Percentiles rank a stretch among this genome's conserved stretches.
phyloP scores from a whole-genome alignment of 345 rosid genomes.

The Salix viminalis region DNA sequence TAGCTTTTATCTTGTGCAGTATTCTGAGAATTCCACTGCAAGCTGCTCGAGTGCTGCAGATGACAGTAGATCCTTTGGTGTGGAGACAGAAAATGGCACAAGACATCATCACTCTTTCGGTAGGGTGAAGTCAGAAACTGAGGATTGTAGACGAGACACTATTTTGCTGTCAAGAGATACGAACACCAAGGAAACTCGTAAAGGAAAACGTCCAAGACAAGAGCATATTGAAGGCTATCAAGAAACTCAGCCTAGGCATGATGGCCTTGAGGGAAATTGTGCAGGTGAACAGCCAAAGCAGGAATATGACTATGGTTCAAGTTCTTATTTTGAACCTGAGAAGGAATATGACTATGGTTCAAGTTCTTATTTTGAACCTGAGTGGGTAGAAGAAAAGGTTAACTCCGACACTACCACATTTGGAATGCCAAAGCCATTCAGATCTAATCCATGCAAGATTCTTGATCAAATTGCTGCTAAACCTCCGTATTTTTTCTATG shows the following conservation, averaged over 20 bases:
- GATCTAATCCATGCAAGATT: slow-evolving; percentile 39
- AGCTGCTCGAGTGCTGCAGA: slow-evolving; percentile 14
- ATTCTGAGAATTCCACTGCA: background rate
- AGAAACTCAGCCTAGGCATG: slow-evolving; percentile 21
- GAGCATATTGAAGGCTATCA: slow-evolving; percentile 33
- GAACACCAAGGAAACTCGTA: slow-evolving; percentile 33
- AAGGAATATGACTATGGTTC: slow-evolving; percentile 41
- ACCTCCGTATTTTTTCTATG: slow-evolving; percentile 79
- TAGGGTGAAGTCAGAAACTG: slow-evolving; percentile 36
- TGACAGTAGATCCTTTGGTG: slow-evolving; percentile 21
- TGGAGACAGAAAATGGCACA: slow-evolving; percentile 22
- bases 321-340: slow-evolving; percentile 1
- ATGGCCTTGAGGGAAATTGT: slow-evolving; percentile 23
- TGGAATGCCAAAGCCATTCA: slow-evolving; percentile 31
- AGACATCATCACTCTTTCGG: slow-evolving; percentile 20
- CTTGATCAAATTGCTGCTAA: slow-evolving; percentile 44
- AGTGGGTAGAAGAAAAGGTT: slow-evolving; percentile 48
- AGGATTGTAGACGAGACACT: slow-evolving; percentile 32
- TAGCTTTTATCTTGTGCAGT: slow-evolving; percentile 7
- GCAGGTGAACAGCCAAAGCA: slow-evolving; percentile 61
- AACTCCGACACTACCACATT: slow-evolving; percentile 17
- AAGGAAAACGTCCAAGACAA: slow-evolving; percentile 70
- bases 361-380: slow-evolving; percentile 36
- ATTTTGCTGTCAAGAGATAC: slow-evolving; percentile 7
- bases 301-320: slow-evolving; percentile 37